Conservation (phyloP, 345 rosid species). For the Microthlaspi erraticum region DNA sequence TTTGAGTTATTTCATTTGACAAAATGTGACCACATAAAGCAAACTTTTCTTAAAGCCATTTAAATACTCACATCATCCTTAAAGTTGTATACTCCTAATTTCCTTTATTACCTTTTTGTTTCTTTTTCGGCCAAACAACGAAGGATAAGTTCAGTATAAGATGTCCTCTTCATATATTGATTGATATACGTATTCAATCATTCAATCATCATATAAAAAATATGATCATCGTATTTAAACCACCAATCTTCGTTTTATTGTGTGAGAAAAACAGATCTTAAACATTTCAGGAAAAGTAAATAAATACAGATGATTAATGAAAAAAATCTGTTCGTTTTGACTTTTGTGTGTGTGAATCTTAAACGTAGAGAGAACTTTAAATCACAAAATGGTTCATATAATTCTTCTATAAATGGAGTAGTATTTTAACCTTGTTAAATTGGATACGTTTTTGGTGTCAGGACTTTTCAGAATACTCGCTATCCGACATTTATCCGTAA, state of each 20-base stretch:
- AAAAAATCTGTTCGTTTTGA: neutral
- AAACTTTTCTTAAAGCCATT: neutral
- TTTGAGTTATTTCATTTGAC: conserved; percentile 24
- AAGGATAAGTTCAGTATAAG: conserved; percentile 12
- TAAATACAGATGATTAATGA: neutral
- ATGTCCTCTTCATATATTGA: neutral
- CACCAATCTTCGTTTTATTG: neutral
- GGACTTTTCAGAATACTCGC: neutral
- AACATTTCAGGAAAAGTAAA: neutral
- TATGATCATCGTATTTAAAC: neutral
- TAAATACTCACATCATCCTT: neutral
- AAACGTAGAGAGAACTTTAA: neutral
- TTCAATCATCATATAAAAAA: neutral
- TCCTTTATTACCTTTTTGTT: neutral
- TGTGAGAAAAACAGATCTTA: neutral
- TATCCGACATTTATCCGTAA: conserved; percentile 8
- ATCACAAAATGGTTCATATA: neutral
- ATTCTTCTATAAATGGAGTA: no score
- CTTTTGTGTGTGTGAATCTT: neutral
- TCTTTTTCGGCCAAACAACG: conserved; percentile 10
- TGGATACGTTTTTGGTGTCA: neutral
- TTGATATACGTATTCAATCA: conserved; percentile 1
- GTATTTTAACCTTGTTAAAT: neutral
- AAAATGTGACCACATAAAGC: conserved; percentile 4
- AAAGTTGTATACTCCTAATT: neutral